These are phyloP conservation scores for Kodamaea ohmeri DNA, from an alignment of 1,139 yeast genomes.

Conservation along the genomic window DNA sequence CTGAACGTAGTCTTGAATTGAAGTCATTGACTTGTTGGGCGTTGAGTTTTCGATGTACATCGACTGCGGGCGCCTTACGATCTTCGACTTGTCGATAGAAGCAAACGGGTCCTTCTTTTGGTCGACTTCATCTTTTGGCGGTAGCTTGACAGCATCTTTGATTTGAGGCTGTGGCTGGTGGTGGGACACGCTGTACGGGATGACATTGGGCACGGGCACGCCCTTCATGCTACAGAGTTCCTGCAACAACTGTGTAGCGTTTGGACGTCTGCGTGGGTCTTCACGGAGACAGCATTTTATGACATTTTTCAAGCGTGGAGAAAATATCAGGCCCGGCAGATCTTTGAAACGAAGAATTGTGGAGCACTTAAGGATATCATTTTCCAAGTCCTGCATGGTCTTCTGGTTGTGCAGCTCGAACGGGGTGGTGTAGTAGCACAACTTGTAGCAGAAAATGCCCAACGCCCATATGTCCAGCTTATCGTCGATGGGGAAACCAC, in stretches of 20 bases:
- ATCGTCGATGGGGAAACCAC: constrained; percentile 87
- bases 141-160: background rate
- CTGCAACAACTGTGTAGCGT: constrained; percentile 64
- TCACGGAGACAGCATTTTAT: constrained; percentile 63
- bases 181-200: constrained; percentile 32
- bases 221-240: constrained; percentile 67
- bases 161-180: constrained; percentile 6
- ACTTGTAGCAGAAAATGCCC: constrained; percentile 85
- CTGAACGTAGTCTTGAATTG: constrained; percentile 37
- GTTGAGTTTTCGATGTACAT: constrained; percentile 12
- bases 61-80: constrained; percentile 24
- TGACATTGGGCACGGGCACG: constrained; percentile 50
- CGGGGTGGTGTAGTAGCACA: constrained; percentile 93
- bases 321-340: constrained; percentile 38
- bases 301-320: constrained; percentile 51
- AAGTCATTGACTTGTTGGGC: constrained; percentile 21
- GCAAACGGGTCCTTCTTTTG: constrained; percentile 36
- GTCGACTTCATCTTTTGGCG: background rate
- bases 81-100: constrained; percentile 35
- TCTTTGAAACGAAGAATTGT: constrained; percentile 35
- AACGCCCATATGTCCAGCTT: constrained; percentile 97
- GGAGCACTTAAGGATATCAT: constrained; percentile 35
- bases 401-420: constrained; percentile 65
- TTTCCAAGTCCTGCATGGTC: constrained; percentile 40
- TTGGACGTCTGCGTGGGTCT: constrained; percentile 72